These are phyloP conservation scores for Dryas octopetala DNA, from an alignment of 306 rosid species.

Conservation along the genomic window DNA sequence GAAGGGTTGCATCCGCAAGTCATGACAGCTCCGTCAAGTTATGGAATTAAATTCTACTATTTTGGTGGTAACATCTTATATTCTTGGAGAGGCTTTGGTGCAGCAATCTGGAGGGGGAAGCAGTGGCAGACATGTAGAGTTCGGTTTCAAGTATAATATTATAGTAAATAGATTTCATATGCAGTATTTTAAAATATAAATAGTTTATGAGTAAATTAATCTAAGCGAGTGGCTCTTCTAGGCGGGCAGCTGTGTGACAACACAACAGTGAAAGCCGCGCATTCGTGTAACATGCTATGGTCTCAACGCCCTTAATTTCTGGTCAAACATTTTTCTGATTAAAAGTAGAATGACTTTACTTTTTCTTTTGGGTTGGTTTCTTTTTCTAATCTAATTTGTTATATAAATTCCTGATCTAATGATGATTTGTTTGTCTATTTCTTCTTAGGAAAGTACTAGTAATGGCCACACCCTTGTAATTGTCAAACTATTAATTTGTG, in stretches of 20 bases:
- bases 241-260: too few relatives aligned
- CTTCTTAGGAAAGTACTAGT: too few relatives aligned
- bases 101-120: conserved; percentile 14
- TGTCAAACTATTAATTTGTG: not conserved
- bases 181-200: not conserved
- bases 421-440: not conserved
- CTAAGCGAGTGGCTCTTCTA: not conserved
- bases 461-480: not conserved
- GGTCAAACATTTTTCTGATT: not conserved
- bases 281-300: too few relatives aligned
- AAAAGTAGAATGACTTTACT: not conserved
- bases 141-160: not conserved
- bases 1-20: conserved; percentile 92
- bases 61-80: conserved; percentile 19
- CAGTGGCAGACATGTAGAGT: not conserved
- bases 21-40: conserved; percentile 83
- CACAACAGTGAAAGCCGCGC: too few relatives aligned
- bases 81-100: conserved; percentile 21
- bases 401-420: not conserved
- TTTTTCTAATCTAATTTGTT: not conserved
- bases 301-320: not conserved
- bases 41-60: conserved; percentile 56
- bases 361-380: not conserved
- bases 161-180: not conserved
- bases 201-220: not conserved